phyloP scores from a whole-genome alignment of 176 grass and related monocot genomes.

The Zoysia japonica region DNA sequence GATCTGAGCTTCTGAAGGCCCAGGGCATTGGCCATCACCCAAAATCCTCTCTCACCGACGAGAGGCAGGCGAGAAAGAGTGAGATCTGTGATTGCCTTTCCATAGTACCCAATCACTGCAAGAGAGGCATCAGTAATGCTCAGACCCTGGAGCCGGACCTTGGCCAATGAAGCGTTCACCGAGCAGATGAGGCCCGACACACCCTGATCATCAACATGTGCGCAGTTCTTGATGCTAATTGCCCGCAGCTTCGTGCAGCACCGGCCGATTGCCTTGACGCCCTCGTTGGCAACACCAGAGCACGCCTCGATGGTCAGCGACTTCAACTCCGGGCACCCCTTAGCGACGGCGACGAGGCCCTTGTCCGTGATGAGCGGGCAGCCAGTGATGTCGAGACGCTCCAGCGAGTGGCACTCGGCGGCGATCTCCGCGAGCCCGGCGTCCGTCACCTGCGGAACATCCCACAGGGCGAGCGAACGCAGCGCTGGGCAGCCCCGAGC shows the following conservation, averaged over 20 bases:
- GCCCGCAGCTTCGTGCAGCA: slow-evolving; percentile 69
- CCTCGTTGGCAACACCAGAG: slow-evolving; percentile 60
- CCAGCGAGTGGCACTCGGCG: slow-evolving; percentile 63
- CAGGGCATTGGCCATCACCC: slow-evolving; percentile 94
- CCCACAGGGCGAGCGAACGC: slow-evolving; percentile 62
- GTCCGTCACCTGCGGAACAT: slow-evolving; percentile 65
- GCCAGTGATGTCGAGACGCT: slow-evolving; percentile 67
- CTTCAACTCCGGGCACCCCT: slow-evolving; percentile 67
- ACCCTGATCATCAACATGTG: slow-evolving; percentile 67
- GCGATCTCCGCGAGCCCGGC: slow-evolving; percentile 70
- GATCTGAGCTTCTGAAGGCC: slow-evolving; percentile 82
- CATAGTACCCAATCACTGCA: slow-evolving; percentile 78
- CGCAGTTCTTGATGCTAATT: slow-evolving; percentile 78
- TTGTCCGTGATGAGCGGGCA: slow-evolving; percentile 87
- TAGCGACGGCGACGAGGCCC: slow-evolving; percentile 53
- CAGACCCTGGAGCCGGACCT: slow-evolving; percentile 70
- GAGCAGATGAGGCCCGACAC: slow-evolving; percentile 70
- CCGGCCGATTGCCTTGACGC: slow-evolving; percentile 58
- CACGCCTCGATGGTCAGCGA: slow-evolving; percentile 60
- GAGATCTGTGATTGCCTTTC: slow-evolving; percentile 70
- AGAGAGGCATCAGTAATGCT: slow-evolving; percentile 80
- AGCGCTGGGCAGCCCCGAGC: slow-evolving; percentile 65
- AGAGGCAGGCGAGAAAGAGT: slow-evolving; percentile 55
- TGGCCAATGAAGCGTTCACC: slow-evolving; percentile 50
- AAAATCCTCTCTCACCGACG: slow-evolving; percentile 85